phyloP scores from a whole-genome alignment of 2,329 filamentous ascomycete species.

The Coniella vitis region DNA sequence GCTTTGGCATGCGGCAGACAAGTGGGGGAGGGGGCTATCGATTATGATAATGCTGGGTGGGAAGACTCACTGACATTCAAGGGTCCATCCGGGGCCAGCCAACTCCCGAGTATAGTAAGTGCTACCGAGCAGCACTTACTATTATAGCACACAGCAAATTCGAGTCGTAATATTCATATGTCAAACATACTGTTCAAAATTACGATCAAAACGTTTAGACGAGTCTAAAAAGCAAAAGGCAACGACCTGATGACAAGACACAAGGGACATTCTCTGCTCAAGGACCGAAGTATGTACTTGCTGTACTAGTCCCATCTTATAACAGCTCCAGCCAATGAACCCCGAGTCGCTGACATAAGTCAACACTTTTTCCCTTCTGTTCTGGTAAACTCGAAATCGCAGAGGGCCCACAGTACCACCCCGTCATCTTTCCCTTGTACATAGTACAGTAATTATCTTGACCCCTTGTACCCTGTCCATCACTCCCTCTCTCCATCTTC shows the following conservation, averaged over 20 bases:
- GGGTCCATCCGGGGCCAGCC: too few relatives aligned
- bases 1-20: not conserved
- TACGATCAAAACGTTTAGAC: too few relatives aligned
- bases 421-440: conserved; percentile 4
- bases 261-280: too few relatives aligned
- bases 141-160: too few relatives aligned
- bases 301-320: too few relatives aligned
- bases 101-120: not conserved
- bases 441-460: conserved; percentile 1
- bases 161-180: too few relatives aligned
- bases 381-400: not conserved
- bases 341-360: not conserved
- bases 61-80: not conserved
- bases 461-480: conserved; percentile 2
- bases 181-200: too few relatives aligned
- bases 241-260: too few relatives aligned
- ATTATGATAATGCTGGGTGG: not conserved
- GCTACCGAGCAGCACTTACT: too few relatives aligned
- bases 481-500: not conserved
- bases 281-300: too few relatives aligned
- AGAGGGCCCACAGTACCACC: conserved; percentile 1
- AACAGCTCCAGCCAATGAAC: too few relatives aligned
- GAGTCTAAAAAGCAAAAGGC: too few relatives aligned
- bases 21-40: conserved; percentile 2
- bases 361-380: not conserved